These are phyloP conservation scores for Penicillium atrosanguineum DNA, from an alignment of 495 filamentous ascomycete genomes.

Conservation along the genomic window DNA sequence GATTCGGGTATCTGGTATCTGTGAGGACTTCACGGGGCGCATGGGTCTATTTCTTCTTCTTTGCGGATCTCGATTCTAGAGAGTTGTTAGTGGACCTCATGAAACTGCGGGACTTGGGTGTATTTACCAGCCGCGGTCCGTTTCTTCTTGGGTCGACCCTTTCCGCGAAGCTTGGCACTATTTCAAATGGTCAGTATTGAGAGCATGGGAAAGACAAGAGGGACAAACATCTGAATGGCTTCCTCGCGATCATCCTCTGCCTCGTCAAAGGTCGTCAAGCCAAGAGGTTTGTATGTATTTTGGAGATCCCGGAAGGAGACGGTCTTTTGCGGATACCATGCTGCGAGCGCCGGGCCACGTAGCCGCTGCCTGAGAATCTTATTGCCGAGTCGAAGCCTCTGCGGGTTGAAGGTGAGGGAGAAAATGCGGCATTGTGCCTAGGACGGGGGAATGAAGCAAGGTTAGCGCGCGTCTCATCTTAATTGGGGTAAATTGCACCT, in stretches of 20 bases:
- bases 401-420: constrained; percentile 84
- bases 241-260: constrained; percentile 76
- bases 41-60: constrained; percentile 42
- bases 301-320: constrained; percentile 68
- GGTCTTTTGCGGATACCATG: constrained; percentile 81
- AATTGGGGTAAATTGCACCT: constrained; percentile 48
- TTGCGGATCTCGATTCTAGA: constrained; percentile 39
- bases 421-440: constrained; percentile 91
- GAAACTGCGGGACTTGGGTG: neutral
- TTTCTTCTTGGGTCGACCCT: constrained; percentile 92
- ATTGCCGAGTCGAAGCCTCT: constrained; percentile 75
- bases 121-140: constrained; percentile 61
- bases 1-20: neutral
- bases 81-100: constrained; percentile 8
- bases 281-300: constrained; percentile 47
- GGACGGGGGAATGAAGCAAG: neutral
- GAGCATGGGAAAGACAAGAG: neutral
- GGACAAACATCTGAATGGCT: constrained; percentile 62
- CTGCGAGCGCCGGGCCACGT: constrained; percentile 68
- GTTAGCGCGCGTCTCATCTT: neutral
- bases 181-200: constrained; percentile 1
- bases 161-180: constrained; percentile 74
- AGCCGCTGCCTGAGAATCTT: constrained; percentile 84
- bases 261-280: constrained; percentile 67
- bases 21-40: neutral